phyloP scores from a whole-genome alignment of 2,329 filamentous ascomycete species.

The Lecanosticta acicola region DNA sequence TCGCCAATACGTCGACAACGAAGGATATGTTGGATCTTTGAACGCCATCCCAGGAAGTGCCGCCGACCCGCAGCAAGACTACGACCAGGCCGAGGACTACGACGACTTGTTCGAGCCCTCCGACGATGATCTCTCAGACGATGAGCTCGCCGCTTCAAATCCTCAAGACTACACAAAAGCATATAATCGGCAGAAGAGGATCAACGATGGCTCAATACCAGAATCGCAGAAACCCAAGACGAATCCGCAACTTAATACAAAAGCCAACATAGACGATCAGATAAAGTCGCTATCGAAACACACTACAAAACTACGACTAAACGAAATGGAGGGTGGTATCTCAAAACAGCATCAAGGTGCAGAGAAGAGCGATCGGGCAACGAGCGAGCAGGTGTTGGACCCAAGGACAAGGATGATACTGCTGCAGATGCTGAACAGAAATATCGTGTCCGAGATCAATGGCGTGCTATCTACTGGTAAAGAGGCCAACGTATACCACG shows the following conservation, averaged over 20 bases:
- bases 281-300: conserved; percentile 78
- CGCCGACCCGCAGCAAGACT: conserved; percentile 14
- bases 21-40: conserved; percentile 28
- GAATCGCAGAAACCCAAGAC: conserved; percentile 58
- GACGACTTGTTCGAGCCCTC: conserved; percentile 48
- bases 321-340: conserved; percentile 53
- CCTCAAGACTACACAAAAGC: conserved; percentile 71
- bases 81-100: conserved; percentile 40
- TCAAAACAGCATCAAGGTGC: conserved; percentile 46
- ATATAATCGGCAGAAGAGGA: conserved; percentile 76
- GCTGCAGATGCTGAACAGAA: conserved; percentile 90
- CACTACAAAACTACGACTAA: conserved; percentile 77
- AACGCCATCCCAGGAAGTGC: conserved; percentile 26
- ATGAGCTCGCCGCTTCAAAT: conserved; percentile 53
- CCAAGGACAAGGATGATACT: conserved; percentile 92
- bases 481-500: conserved; percentile 96
- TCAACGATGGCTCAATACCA: conserved; percentile 51
- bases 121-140: conserved; percentile 51
- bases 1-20: conserved; percentile 28
- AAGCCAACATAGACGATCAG: conserved; percentile 77
- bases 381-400: conserved; percentile 90
- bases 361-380: conserved; percentile 80
- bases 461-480: conserved; percentile 95
- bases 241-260: conserved; percentile 76
- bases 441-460: conserved; percentile 83